Evolutionary conservation across 768 basidiomycete species (phyloP).

Genomic region (Leccinellum rugosiceps): DNA sequence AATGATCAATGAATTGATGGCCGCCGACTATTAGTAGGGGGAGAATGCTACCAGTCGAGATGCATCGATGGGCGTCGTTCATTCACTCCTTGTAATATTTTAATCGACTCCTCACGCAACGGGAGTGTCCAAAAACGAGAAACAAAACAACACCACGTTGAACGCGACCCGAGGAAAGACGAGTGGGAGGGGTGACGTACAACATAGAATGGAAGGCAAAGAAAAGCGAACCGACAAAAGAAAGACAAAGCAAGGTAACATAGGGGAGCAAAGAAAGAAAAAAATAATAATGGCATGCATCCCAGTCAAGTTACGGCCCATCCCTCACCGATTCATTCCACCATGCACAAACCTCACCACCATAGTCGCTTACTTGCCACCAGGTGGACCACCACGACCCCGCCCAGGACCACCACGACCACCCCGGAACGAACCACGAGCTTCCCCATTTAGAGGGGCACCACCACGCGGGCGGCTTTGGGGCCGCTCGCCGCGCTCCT

Average conservation of each 20-base stretch:
- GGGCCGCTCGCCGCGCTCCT: slow-evolving; percentile 86
- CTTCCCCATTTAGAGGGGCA: slow-evolving; percentile 47
- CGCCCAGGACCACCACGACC: slow-evolving; percentile 44
- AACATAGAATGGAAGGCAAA: slow-evolving; percentile 10
- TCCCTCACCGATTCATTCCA: not conserved
- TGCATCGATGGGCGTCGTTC: not conserved
- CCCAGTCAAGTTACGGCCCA: slow-evolving; percentile 6
- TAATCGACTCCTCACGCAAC: slow-evolving; percentile 27
- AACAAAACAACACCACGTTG: slow-evolving; percentile 8
- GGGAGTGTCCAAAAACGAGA: slow-evolving; percentile 14
- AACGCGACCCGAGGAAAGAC: slow-evolving; percentile 13
- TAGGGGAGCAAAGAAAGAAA: slow-evolving; percentile 5
- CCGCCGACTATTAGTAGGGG: no score
- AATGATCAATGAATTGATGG: not conserved
- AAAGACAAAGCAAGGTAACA: slow-evolving; percentile 14
- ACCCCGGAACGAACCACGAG: slow-evolving; percentile 46
- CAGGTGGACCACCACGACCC: slow-evolving; percentile 37
- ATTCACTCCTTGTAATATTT: slow-evolving; percentile 3
- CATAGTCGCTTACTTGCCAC: slow-evolving; percentile 22
- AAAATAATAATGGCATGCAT: slow-evolving; percentile 10
- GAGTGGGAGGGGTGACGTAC: slow-evolving; percentile 7
- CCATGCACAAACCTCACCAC: slow-evolving; percentile 1
- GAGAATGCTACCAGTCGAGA: no score
- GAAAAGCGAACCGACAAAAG: slow-evolving; percentile 2
- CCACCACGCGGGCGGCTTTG: slow-evolving; percentile 60